Evolutionary conservation across 2,329 filamentous ascomycete genomes (phyloP), one percentile per base, ranked within the genome.

Genomic region (Penicillium sp.): DNA sequence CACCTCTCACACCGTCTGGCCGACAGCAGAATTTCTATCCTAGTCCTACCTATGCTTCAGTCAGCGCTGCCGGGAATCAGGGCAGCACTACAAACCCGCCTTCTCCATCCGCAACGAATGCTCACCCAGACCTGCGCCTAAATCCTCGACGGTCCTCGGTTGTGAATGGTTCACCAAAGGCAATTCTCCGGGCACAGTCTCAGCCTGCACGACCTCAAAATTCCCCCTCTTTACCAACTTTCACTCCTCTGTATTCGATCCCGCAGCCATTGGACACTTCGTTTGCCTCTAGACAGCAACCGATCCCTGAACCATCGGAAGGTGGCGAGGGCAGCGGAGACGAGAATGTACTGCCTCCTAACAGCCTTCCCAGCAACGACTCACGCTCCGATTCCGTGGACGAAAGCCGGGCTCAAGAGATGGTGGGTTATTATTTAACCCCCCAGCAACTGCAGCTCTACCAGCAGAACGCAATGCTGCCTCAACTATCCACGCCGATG

Each of bases 121-220:
- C 72, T 26, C 68, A 76, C 35, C 79, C 79, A 49, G 80, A 82
- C 59, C 68, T 76, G 48, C 78, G 79, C 45, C 79, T 80, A 35
- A 80, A 75, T 60, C 75, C 76, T 37, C 77, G 81, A 48, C 75
- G 80, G 56, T 78, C 79, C 13, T 82, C 80, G 3, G 72, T 77
- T 57, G 75, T 75, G 13, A 79, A 78, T 57, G 75, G 74, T 8
- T 78, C 78, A 22, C 75, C 79, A 3, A 76, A 75, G 37, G 74
- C 73, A 33, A 79, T 76, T 25, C 62, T 81, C 33, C 72, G 80
- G 57, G 80, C 80, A n/a, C 80, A 82, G 26, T 82, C 80, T n/a
- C 80, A 82, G 59, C 80, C 80, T 56, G 79, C 80, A n/a, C 74
- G 80, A 26, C 70, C 77, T n/a, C 65, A 80, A 19, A 75, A 77